Evolutionary conservation across 352 stramenopile species (phyloP).

Genomic region (Blastocystis sp.): DNA sequence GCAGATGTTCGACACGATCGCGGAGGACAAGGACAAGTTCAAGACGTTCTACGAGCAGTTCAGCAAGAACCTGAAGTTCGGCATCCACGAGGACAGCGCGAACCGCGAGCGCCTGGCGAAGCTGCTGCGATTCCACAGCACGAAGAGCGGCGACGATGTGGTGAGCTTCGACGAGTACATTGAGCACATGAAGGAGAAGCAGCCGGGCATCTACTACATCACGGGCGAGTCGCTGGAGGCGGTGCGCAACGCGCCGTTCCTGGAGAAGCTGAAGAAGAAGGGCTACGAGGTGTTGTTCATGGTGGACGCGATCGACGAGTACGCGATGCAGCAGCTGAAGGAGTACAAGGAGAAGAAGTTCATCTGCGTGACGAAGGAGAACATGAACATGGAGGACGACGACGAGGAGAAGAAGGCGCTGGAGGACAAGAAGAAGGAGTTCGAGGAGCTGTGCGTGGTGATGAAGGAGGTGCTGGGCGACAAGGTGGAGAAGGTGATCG

Average conservation of each 20-base stretch:
- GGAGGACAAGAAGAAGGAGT: too few relatives aligned
- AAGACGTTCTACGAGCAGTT: conserved; percentile 78
- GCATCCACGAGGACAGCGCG: conserved; percentile 95
- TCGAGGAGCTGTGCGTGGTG: too few relatives aligned
- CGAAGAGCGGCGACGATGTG: conserved; percentile 93
- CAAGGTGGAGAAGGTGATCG: conserved; percentile 99
- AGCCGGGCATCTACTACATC: conserved; percentile 99
- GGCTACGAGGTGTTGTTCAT: conserved; percentile 99
- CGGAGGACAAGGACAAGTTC: conserved; percentile 90
- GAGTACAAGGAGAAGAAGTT: conserved; percentile 71
- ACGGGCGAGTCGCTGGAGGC: conserved; percentile 73
- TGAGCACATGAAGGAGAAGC: conserved; percentile 88
- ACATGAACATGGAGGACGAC: too few relatives aligned
- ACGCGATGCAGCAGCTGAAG: conserved; percentile 78
- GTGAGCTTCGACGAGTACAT: conserved; percentile 80
- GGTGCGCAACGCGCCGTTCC: too few relatives aligned
- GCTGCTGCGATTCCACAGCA: conserved; percentile 95
- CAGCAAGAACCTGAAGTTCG: conserved; percentile 68
- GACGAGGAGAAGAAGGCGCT: too few relatives aligned
- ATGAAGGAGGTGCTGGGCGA: conserved; percentile 74
- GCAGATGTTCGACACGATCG: conserved; percentile 70
- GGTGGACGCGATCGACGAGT: conserved; percentile 68
- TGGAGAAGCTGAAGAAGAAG: conserved; percentile 88
- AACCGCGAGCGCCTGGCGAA: conserved; percentile 99
- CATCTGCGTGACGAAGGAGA: too few relatives aligned